Evolutionary conservation across 1,139 yeast genomes (phyloP), one percentile per base, ranked within the genome.

Genomic region (Hanseniaspora uvarum): DNA sequence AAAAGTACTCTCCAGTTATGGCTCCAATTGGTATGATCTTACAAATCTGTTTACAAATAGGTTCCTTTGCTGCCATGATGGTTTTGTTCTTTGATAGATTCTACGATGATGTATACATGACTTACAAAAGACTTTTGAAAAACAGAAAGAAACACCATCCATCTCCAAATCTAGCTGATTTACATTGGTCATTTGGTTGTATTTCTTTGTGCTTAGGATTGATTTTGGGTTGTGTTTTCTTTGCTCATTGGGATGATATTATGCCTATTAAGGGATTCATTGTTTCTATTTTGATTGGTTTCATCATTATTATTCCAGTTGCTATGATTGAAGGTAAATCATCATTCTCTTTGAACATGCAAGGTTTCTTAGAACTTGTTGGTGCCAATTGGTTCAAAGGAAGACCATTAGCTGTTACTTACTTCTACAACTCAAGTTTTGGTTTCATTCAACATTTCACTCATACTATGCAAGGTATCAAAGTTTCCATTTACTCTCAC

Each of bases 301-400:
- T 75, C 45, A 68, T 74, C n/a, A 73, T 80, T 62, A 66, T 80
- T 59, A 67, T 81, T 55, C 86, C 86, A 3, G 70, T 78, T 33
- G 77, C 78, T 1, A 68, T 79, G 41, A 69, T 81, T 33, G 73
- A 70, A 55, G 79, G 83, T 14, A 69, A 76, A 51, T 79, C 86
- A 0, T 80, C 80, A 45, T 72, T 73, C 57, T 63, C 70, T 5
- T 74, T 80, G 47, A 81, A 81, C 14, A 69, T 81, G 56, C 78
- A 78, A 57, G 83, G 81, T 21, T 64, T 82, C 56, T 76, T 80
- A 5, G 85, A 82, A 63, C 69, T 82, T 57, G 72, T 82, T 56
- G 73, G 77, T 44, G 87, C 87, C 7, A 81, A 80, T 63, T 72
- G 81, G 56, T 64, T 77, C 26, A 85, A 85, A 2, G 86, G 86